Evolutionary conservation across 345 rosid species (phyloP), one percentile per base, ranked within the genome.

Genomic region (Arabis hirsuta): DNA sequence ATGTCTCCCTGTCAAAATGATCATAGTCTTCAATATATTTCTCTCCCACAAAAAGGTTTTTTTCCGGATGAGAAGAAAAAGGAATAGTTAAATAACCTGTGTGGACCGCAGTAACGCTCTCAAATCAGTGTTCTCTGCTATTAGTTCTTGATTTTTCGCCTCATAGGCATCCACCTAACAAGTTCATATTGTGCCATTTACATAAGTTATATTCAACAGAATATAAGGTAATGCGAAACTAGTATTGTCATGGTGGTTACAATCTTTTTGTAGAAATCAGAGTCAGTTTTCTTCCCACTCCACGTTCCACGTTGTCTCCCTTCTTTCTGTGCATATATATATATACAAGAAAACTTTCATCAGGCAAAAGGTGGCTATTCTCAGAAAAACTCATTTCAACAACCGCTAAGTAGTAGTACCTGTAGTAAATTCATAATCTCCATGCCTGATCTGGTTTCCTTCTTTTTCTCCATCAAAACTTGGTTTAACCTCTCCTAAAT

Each of bases 381-480:
- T 11, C 26, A 4, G 32, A 55, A 46, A 45, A 55, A 12, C 65
- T 22, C 3, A 73, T 69, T n/a, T 41, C 20, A 20, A 3, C 16
- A 41, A n/a, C 19, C 22, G 24, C 24, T 8, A 63, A 57, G 6
- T 48, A 54, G 5, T 48, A 65, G 61, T 78, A 91, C 98, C 98
- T 95, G 98, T 78, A 95, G 90, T 76, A 95, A 78, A 83, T 91
- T 95, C 98, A 95, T 95, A 66, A 95, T 91, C 78, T 95, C 98
- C 97, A 95, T 95, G 73, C 99, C 98, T 20, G 99, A 91, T 78
- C 81, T 87, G 3, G 98, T 84, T 88, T 95, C 99, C 82, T 91
- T 95, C 88, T 90, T 95, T 77, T 95, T 95, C 85, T 95, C 99
- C 96, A 90, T 91, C 82, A 95, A 78, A 36, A 95, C 99, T 85